Evolutionary conservation across 2,329 filamentous ascomycete species (phyloP).

Genomic region (Alternaria hordeiaustralica): DNA sequence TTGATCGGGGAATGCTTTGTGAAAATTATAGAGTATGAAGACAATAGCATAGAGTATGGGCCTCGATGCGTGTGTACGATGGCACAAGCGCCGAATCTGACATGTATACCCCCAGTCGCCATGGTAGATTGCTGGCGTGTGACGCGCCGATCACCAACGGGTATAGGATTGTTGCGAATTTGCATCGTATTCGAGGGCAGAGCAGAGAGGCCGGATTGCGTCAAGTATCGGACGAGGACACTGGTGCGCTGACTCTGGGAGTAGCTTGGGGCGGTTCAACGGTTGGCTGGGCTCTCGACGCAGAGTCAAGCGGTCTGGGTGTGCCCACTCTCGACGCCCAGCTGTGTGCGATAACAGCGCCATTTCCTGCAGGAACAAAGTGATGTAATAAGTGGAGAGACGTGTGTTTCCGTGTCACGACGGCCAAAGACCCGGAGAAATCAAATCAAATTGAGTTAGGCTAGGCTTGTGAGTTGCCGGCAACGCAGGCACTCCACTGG

Average conservation of each 20-base stretch:
- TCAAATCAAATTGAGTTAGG: constrained; percentile 43
- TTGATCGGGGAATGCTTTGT: background rate
- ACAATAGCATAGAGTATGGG: background rate
- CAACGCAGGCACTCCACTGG: constrained; percentile 47
- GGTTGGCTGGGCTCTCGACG: constrained; percentile 17
- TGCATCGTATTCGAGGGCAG: background rate
- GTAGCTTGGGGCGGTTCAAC: constrained; percentile 10
- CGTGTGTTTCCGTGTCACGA: constrained; percentile 45
- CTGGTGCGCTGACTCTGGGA: constrained; percentile 8
- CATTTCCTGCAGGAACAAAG: constrained; percentile 25
- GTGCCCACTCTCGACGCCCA: constrained; percentile 20
- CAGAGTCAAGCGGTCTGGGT: constrained; percentile 26
- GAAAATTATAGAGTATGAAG: background rate
- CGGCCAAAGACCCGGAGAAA: constrained; percentile 41
- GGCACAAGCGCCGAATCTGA: background rate
- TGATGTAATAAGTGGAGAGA: constrained; percentile 50
- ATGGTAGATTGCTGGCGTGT: constrained; percentile 5
- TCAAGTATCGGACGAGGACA: background rate
- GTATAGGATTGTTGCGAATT: background rate
- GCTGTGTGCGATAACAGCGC: constrained; percentile 3
- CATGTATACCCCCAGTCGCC: background rate
- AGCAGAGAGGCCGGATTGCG: background rate
- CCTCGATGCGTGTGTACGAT: background rate
- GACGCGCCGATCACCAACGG: constrained; percentile 1
- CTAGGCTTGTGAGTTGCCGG: constrained; percentile 44